Evolutionary conservation across 805 yeast species (phyloP), one percentile per base, ranked within the genome.

Genomic region (Suhomyces prunicola): DNA sequence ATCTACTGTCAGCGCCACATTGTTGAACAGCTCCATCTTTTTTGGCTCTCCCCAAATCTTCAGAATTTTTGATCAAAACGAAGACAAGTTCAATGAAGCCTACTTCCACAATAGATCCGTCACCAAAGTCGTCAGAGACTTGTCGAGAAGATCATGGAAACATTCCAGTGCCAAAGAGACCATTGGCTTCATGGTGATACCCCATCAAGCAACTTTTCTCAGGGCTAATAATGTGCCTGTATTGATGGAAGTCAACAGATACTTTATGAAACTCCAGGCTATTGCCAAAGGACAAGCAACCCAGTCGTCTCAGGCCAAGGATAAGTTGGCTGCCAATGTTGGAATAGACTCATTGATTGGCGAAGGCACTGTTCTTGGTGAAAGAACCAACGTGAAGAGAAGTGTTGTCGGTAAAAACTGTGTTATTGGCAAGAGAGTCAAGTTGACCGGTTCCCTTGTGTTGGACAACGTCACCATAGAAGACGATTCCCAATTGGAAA

Each of bases 121-220:
- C 36, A 79, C 80, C 22, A 88, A 88, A 63, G 77, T 92, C 23
- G 80, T 91, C 42, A 82, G 98, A 63, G 97, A 91, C 63, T 71
- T 93, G 53, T 96, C 96, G 3, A 82, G 98, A 69, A 82, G 96
- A 57, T 86, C 97, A 1, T 94, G 99, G 99, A 82, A 81, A 61
- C 97, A 91, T 65, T 76, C 87, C 0, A 61, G 64, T 5, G 65
- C 69, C 8, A 76, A 77, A 56, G 89, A 85, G 51, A 80, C 85
- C 0, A 80, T 94, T 15, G 87, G 87, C 4, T 74, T 93, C 60
- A 80, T 87, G 57, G 79, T 85, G 23, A 66, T 92, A 26, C 96
- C 97, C 3, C 74, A 79, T 27, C 82, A 84, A 54, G 82, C 87
- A 10, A 74, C 80, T 2, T 92, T 92, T 63, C 79, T 89, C 54